Base-by-base conservation (phyloP, 441 rosid genomes). In the Croton laevigatus region DNA sequence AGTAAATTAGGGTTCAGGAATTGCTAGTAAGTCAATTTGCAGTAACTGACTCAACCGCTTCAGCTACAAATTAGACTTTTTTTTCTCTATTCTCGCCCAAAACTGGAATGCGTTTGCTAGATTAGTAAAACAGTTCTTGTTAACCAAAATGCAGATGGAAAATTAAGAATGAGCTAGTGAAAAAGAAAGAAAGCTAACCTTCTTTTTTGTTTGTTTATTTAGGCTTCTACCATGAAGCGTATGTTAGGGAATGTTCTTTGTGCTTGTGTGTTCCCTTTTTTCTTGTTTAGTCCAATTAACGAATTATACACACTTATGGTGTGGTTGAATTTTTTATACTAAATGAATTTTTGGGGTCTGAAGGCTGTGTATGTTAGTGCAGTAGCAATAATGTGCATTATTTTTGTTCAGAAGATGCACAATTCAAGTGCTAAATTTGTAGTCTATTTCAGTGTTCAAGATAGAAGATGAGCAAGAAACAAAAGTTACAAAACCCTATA, bases 401-500 rank as follows among this genome's bases (percentile, higher is more conserved):
- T 1, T 44, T 61, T 7, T 62, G 45, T 55, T 69, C 1, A 64
- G 14, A 61, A 11, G 51, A 6, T 6, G 9, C 57, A 40, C 22
- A 5, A 23, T 65, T 45, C 22, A 65, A 73, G 8, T 42, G 5
- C 67, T 66, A 62, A 78, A 13, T 51, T 69, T 46, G 44, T 59
- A 27, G 20, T 69, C 53, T 19, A 8, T 66, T 75, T 74, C 60
- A 75, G 79, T 68, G 42, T 66, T 68, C 40, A 23, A 71, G 70
- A 51, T 60, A 66, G 73, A 76, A 74, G 36, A 95, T 95, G 97
- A 82, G 78, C 77, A 87, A 89, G 86, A 90, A 82, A 72, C 92
- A 81, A n/a, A n/a, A n/a, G n/a, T n/a, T n/a, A n/a, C n/a, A n/a
- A 83, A 89, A 88, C 66, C 99, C 96, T 66, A 46, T 69, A 67